Evolutionary conservation across 2,329 filamentous ascomycete species (phyloP).

Genomic region (Aspergillus brunneoviolaceus): DNA sequence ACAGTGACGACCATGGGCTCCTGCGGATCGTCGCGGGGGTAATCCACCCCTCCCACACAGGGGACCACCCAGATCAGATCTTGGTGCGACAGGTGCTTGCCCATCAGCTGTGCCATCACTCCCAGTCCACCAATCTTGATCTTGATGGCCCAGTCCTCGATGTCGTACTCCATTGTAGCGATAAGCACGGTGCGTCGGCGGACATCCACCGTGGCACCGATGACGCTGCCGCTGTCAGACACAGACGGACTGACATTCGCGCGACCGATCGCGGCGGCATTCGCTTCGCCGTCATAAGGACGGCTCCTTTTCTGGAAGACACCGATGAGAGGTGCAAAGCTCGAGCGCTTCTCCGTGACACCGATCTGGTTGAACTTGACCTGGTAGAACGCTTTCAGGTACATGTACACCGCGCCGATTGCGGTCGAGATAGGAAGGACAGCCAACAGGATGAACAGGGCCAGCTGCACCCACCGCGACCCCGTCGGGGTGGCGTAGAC

Average conservation of each 20-base stretch:
- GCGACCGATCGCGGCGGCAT: not conserved
- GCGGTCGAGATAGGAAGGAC: slow-evolving; percentile 53
- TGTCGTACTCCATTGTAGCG: slow-evolving; percentile 70
- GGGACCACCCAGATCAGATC: slow-evolving; percentile 64
- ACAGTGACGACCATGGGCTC: slow-evolving; percentile 63
- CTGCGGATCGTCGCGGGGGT: slow-evolving; percentile 57
- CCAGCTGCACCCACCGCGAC: slow-evolving; percentile 53
- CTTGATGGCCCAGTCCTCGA: slow-evolving; percentile 67
- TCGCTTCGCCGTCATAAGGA: not conserved
- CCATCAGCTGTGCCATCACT: slow-evolving; percentile 69
- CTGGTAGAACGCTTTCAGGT: slow-evolving; percentile 61
- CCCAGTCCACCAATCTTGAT: slow-evolving; percentile 69
- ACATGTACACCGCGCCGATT: slow-evolving; percentile 51
- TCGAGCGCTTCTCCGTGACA: slow-evolving; percentile 45
- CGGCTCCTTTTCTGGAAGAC: not conserved
- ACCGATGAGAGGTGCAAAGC: slow-evolving; percentile 1
- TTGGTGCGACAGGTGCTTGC: slow-evolving; percentile 62
- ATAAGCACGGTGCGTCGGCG: slow-evolving; percentile 59
- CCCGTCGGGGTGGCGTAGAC: slow-evolving; percentile 56
- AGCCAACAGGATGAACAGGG: slow-evolving; percentile 54
- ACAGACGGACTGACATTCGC: slow-evolving; percentile 16
- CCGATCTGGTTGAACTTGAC: slow-evolving; percentile 62
- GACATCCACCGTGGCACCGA: slow-evolving; percentile 26
- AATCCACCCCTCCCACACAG: slow-evolving; percentile 62
- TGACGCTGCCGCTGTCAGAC: slow-evolving; percentile 32